Conservation (phyloP, 352 stramenopile species). For the Blastocystis sp. region DNA sequence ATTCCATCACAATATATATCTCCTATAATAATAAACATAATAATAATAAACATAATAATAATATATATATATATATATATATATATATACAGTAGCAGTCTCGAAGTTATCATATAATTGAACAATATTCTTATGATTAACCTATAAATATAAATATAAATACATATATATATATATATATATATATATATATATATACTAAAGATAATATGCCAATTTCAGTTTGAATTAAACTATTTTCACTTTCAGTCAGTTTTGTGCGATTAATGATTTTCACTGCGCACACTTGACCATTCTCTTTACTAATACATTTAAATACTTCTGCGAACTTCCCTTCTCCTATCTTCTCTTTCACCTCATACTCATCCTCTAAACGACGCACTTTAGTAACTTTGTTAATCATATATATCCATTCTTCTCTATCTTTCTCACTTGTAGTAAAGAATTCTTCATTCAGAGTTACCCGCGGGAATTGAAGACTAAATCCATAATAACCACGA, state of each 20-base stretch:
- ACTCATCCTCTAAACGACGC: conserved; percentile 63
- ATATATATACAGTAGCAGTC: conserved; percentile 45
- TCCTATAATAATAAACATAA: too few relatives aligned
- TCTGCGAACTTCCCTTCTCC: conserved; percentile 64
- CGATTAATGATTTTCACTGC: conserved; percentile 79
- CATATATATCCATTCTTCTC: conserved; percentile 54
- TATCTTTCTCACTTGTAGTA: conserved; percentile 53
- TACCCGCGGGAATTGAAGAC: conserved; percentile 55
- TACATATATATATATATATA: conserved; percentile 54
- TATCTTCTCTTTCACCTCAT: conserved; percentile 62
- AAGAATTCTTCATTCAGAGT: conserved; percentile 61
- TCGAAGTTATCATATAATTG: conserved; percentile 65
- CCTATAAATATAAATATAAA: too few relatives aligned
- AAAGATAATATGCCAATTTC: conserved; percentile 78
- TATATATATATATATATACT: conserved; percentile 63
- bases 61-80: not conserved
- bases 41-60: too few relatives aligned
- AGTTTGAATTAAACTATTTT: conserved; percentile 65
- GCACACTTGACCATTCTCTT: conserved; percentile 43
- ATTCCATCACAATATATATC: conserved; percentile 93
- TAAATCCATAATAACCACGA: conserved; percentile 60
- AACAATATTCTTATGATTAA: conserved; percentile 45
- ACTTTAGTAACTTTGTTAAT: conserved; percentile 62
- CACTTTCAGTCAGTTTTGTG: conserved; percentile 56
- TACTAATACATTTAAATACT: conserved; percentile 58